Percentiles rank a stretch among this genome's conserved stretches.
phyloP scores from a whole-genome alignment of 148 eudicot genomes.

The Heliosperma pusillum region DNA sequence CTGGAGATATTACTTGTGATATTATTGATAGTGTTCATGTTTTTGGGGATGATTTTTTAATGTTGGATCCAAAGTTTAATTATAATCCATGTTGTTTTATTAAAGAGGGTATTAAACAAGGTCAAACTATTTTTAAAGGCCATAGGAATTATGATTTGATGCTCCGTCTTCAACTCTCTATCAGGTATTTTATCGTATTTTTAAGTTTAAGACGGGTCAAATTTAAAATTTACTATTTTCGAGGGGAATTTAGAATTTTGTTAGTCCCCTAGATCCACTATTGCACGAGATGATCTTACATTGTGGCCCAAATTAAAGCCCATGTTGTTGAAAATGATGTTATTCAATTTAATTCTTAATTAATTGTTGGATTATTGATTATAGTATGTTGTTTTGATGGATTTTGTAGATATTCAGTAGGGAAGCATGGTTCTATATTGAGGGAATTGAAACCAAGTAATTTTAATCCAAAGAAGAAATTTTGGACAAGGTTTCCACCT shows the following conservation, averaged over 20 bases:
- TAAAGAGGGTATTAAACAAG: slow-evolving; percentile 71
- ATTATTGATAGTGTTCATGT: slow-evolving; percentile 50
- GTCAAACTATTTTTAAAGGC: slow-evolving; percentile 66
- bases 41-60: slow-evolving; percentile 36
- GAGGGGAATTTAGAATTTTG: too few species aligned
- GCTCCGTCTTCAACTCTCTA: slow-evolving; percentile 88
- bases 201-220: too few species aligned
- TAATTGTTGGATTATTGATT: not conserved
- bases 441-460: slow-evolving; percentile 62
- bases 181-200: slow-evolving; percentile 42
- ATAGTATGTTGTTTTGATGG: not conserved
- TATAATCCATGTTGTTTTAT: slow-evolving; percentile 52
- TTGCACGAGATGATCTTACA: too few species aligned
- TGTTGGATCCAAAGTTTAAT: slow-evolving; percentile 43
- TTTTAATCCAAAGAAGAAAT: slow-evolving; percentile 89
- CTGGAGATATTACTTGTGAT: slow-evolving; percentile 86
- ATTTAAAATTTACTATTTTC: too few species aligned
- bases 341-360: not conserved
- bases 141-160: slow-evolving; percentile 79
- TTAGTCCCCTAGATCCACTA: too few species aligned
- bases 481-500: slow-evolving; percentile 87
- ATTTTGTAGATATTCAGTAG: slow-evolving; percentile 59
- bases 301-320: too few species aligned
- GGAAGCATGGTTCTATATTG: slow-evolving; percentile 61
- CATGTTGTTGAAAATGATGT: not conserved